Conservation (phyloP, 2,329 filamentous ascomycete genomes). For the Dothiorella sarmentorum region DNA sequence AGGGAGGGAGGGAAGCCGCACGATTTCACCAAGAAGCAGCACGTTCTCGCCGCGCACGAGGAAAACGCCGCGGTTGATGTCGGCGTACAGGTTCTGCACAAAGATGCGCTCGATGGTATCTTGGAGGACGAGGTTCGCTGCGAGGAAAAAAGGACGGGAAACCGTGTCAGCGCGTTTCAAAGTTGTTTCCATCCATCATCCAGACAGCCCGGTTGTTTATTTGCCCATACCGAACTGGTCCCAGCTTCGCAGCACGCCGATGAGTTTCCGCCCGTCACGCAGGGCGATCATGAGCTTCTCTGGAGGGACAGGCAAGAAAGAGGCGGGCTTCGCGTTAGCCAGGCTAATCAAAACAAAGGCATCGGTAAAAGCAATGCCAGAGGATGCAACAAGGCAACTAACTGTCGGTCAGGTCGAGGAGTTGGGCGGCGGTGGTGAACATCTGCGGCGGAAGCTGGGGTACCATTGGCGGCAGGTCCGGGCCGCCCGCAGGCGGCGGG, state of each 20-base stretch:
- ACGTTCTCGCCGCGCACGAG: slow-evolving; percentile 96
- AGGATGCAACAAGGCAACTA: slow-evolving; percentile 40
- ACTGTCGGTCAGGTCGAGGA: slow-evolving; percentile 97
- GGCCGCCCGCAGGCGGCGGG: not conserved
- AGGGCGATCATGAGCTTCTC: slow-evolving; percentile 93
- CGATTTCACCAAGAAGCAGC: slow-evolving; percentile 87
- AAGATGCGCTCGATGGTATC: slow-evolving; percentile 89
- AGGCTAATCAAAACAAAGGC: not conserved
- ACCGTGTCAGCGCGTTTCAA: not conserved
- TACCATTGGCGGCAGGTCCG: slow-evolving; percentile 35
- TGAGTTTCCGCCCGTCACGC: slow-evolving; percentile 88
- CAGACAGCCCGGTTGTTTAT: too few relatives aligned
- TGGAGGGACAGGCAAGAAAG: slow-evolving; percentile 39
- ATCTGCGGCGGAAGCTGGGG: slow-evolving; percentile 85
- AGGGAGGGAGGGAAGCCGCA: slow-evolving; percentile 30
- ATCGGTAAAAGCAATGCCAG: not conserved
- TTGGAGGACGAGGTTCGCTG: slow-evolving; percentile 88
- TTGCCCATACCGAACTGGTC: slow-evolving; percentile 89
- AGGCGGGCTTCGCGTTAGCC: not conserved
- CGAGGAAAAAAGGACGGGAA: not conserved
- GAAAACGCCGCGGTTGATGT: slow-evolving; percentile 82
- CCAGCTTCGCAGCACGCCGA: slow-evolving; percentile 90
- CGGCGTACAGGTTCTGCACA: slow-evolving; percentile 70
- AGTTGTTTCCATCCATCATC: too few relatives aligned
- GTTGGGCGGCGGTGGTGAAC: slow-evolving; percentile 95